Percentiles rank a stretch among this genome's conserved stretches.
phyloP scores from a whole-genome alignment of 1,139 yeast species.

The Debaryomyces singareniensis region DNA sequence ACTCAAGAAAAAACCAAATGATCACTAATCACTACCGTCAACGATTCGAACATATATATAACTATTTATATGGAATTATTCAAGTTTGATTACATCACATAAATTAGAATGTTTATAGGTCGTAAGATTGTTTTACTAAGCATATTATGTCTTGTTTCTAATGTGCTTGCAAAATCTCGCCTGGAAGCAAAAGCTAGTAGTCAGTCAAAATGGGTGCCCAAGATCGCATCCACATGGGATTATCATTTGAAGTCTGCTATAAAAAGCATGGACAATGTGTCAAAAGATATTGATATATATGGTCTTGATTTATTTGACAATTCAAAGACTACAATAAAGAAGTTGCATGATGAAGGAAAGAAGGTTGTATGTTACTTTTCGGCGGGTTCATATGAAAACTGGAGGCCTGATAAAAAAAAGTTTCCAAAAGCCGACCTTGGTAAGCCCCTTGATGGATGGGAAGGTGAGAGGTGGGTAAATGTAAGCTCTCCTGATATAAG shows the following conservation, averaged over 20 bases:
- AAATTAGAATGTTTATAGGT: too few species aligned
- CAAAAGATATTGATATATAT: conserved; percentile 5
- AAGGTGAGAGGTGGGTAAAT: conserved; percentile 17
- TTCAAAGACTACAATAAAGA: conserved; percentile 6
- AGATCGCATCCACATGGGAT: conserved; percentile 9
- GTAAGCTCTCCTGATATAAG: conserved; percentile 10
- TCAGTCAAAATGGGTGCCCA: conserved; percentile 3
- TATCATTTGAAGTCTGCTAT: conserved; percentile 8
- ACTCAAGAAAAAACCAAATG: too few species aligned
- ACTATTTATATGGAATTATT: too few species aligned
- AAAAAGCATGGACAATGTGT: conserved; percentile 1
- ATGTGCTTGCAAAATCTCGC: too few species aligned
- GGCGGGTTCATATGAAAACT: conserved; percentile 18
- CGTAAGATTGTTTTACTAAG: too few species aligned
- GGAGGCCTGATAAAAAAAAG: conserved; percentile 13
- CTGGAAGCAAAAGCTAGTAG: not conserved
- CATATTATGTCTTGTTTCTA: too few species aligned
- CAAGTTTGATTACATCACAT: too few species aligned
- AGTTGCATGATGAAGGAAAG: conserved; percentile 10
- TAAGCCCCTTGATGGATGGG: conserved; percentile 15
- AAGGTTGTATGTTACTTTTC: conserved; percentile 19
- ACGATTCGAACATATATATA: too few species aligned
- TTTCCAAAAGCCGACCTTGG: conserved; percentile 13
- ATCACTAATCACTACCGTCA: too few species aligned
- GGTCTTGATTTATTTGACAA: conserved; percentile 15